Evolutionary conservation across 805 yeast species (phyloP), one percentile per base, ranked within the genome.

Genomic region (Candida quercuum): DNA sequence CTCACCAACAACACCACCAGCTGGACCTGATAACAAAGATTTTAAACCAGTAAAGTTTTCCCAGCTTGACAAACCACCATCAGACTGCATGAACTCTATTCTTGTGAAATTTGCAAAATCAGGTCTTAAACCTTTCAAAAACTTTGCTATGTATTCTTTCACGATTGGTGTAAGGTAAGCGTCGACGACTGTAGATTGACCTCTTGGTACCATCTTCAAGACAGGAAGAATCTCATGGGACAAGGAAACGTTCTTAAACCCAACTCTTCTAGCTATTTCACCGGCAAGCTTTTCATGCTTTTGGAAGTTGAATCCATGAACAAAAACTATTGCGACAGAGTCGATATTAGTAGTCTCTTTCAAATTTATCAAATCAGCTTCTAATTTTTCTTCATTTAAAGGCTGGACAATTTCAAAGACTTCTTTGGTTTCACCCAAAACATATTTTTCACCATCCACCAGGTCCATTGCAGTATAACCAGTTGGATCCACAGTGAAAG

Each of bases 401-500:
- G 67, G 68, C 29, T 56, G 49, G n/a, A 66, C 31, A 14, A 67
- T 57, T 43, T 61, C 56, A 33, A 66, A 50, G 3, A 64, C 64
- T 34, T 67, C 71, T 32, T 60, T 55, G 4, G 70, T 67, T 36
- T 53, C 57, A 18, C 72, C 71, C 11, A 48, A 46, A 16, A 66
- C 69, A 71, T 59, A 40, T 64, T 54, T n/a, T 49, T 30, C 61
- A 13, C 47, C 54, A 33, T 59, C 57, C 15, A 51, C 66, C 8
- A 45, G 33, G 14, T 52, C 54, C 17, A 37, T 34, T 46, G 57
- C 70, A 35, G 48, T 41, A 46, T 52, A 46, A 8, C 56, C 56
- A 30, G 61, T 64, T 6, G 85, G 86, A 49, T 82, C 82, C 56
- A 80, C 89, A 11, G 74, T 67, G 48, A 69, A 83, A 35, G 74